Percentiles rank a stretch among this genome's conserved stretches.
Evolutionary conservation across 306 rosid genomes (phyloP).

Genomic region (Hippophae rhamnoides): DNA sequence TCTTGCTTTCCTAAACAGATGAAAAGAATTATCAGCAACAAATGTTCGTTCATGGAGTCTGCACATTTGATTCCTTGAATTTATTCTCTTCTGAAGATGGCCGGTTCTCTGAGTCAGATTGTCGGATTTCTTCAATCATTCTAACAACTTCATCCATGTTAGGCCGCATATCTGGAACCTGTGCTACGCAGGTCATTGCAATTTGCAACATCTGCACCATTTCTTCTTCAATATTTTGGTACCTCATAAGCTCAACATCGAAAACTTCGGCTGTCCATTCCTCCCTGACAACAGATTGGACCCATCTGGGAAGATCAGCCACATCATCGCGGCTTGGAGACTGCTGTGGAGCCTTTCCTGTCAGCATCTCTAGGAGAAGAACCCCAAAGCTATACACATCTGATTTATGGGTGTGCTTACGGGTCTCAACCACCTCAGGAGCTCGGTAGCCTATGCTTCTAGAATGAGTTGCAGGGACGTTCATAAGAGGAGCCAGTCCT

Average conservation of each 20-base stretch:
- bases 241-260: constrained; percentile 84
- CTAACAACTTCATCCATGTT: constrained; percentile 76
- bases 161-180: constrained; percentile 81
- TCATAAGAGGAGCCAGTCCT: constrained; percentile 81
- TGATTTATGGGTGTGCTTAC: constrained; percentile 83
- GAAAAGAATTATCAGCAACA: constrained; percentile 15
- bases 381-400: constrained; percentile 94
- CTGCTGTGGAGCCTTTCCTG: constrained; percentile 88
- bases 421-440: constrained; percentile 79
- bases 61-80: constrained; percentile 77
- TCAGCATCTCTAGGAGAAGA: constrained; percentile 81
- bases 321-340: constrained; percentile 79
- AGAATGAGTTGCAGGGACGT: constrained; percentile 58
- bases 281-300: constrained; percentile 92
- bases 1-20: constrained; percentile 34
- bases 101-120: constrained; percentile 95
- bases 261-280: constrained; percentile 99
- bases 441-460: constrained; percentile 90
- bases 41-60: constrained; percentile 55
- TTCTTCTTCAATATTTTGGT: constrained; percentile 87
- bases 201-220: constrained; percentile 98
- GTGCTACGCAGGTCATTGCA: constrained; percentile 86
- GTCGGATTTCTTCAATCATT: constrained; percentile 94
- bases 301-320: constrained; percentile 98
- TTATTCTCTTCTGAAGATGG: constrained; percentile 89